phyloP scores from a whole-genome alignment of 352 stramenopile genomes.

The Phytopythium delawarense region DNA sequence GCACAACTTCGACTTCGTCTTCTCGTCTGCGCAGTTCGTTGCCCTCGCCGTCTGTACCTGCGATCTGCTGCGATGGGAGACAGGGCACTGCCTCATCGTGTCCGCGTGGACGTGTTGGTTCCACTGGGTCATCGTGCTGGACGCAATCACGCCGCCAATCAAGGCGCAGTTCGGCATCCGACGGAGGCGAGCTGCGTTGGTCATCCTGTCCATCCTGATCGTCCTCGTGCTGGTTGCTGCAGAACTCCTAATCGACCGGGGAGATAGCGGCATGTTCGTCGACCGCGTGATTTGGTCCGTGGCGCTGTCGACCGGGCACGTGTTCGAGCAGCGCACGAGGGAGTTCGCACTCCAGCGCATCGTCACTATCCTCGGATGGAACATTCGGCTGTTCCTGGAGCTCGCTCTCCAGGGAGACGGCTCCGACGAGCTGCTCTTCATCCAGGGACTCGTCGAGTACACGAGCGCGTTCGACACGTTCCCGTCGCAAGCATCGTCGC shows the following conservation, averaged over 20 bases:
- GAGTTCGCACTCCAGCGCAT: slow-evolving; percentile 17
- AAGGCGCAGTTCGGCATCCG: slow-evolving; percentile 8
- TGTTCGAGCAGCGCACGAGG: slow-evolving; percentile 13
- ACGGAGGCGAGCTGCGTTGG: slow-evolving; percentile 10
- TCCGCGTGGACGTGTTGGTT: slow-evolving; percentile 46
- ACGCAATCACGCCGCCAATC: slow-evolving; percentile 35
- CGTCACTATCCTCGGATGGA: slow-evolving; percentile 21
- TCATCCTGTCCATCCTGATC: slow-evolving; percentile 11
- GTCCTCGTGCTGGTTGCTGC: slow-evolving; percentile 7
- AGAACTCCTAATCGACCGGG: slow-evolving; percentile 8
- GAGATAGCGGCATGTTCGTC: neutral
- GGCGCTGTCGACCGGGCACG: slow-evolving; percentile 11
- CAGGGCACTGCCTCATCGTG: slow-evolving; percentile 21
- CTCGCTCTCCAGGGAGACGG: slow-evolving; percentile 6
- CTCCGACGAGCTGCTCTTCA: slow-evolving; percentile 18
- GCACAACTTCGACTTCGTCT: slow-evolving; percentile 21
- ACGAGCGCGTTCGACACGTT: slow-evolving; percentile 18
- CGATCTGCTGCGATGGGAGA: slow-evolving; percentile 30
- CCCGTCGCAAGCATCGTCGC: neutral
- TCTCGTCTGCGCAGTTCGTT: slow-evolving; percentile 17
- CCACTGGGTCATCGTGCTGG: slow-evolving; percentile 38
- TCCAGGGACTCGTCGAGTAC: slow-evolving; percentile 18
- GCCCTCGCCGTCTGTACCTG: slow-evolving; percentile 20
- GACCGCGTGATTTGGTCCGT: slow-evolving; percentile 14
- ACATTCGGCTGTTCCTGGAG: slow-evolving; percentile 14